phyloP scores from a whole-genome alignment of 768 basidiomycete genomes.

The Mycena latifolia region DNA sequence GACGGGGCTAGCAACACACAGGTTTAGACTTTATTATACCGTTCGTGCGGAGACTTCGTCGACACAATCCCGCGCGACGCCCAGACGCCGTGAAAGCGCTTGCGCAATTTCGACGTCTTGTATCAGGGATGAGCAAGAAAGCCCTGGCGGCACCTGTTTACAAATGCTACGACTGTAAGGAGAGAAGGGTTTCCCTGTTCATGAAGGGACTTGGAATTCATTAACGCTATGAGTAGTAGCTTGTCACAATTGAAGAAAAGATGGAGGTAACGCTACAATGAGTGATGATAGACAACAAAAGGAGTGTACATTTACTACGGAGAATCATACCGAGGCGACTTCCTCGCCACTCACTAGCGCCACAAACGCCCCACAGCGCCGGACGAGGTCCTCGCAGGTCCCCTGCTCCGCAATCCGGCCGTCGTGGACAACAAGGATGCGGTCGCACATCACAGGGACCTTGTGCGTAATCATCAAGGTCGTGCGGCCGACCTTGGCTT shows the following conservation, averaged over 20 bases:
- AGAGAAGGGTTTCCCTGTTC: too few relatives aligned
- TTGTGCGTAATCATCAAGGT: conserved; percentile 86
- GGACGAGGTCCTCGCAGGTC: conserved; percentile 66
- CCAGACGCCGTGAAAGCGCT: too few relatives aligned
- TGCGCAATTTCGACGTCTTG: too few relatives aligned
- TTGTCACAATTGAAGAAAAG: conserved; percentile 3
- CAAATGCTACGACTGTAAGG: too few relatives aligned
- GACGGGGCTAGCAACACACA: too few relatives aligned
- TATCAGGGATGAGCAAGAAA: too few relatives aligned
- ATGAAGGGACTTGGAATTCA: too few relatives aligned
- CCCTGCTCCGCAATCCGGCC: conserved; percentile 76
- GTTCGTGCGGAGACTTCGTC: too few relatives aligned
- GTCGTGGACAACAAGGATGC: conserved; percentile 72
- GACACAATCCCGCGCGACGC: too few relatives aligned
- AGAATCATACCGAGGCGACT: not conserved
- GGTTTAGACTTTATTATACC: too few relatives aligned
- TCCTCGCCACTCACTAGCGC: conserved; percentile 15
- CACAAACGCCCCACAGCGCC: conserved; percentile 52
- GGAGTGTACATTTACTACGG: not conserved
- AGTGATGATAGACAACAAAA: not conserved
- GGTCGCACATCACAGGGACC: conserved; percentile 77
- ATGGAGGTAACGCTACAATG: conserved; percentile 24
- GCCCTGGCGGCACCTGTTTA: too few relatives aligned
- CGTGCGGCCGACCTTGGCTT: conserved; percentile 70
- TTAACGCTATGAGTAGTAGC: too few relatives aligned